A percentile compares a stretch with the other conserved stretches of the same genome.
phyloP scores from a whole-genome alignment of 345 rosid genomes.

The Eucalyptus polybractea region DNA sequence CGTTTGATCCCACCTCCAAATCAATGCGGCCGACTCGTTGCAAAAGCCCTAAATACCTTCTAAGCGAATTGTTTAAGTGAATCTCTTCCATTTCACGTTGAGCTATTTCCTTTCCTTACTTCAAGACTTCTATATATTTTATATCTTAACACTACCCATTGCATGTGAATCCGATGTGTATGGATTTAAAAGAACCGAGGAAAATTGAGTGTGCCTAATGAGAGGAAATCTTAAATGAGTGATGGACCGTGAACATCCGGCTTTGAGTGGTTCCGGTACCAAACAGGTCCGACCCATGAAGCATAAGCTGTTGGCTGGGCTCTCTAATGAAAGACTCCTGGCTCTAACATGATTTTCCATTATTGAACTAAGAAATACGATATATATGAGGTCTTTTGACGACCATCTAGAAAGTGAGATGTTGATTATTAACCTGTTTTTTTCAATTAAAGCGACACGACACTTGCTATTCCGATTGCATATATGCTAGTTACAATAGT shows the following conservation, averaged over 20 bases:
- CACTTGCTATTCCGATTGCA: neutral
- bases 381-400: neutral
- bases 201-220: neutral
- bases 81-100: neutral
- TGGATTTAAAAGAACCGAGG: neutral
- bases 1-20: neutral
- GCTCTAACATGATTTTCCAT: neutral
- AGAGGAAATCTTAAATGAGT: neutral
- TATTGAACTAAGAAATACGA: neutral
- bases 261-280: neutral
- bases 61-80: neutral
- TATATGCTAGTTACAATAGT: neutral
- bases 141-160: neutral
- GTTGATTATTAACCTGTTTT: neutral
- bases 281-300: neutral
- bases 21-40: slow-evolving; percentile 14
- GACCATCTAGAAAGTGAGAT: neutral
- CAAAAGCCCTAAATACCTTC: slow-evolving; percentile 2
- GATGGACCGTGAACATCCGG: neutral
- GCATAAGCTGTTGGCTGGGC: neutral
- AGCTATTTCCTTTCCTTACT: neutral
- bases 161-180: neutral
- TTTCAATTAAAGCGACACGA: neutral
- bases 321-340: neutral
- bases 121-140: neutral